Evolutionary conservation across 257 asterid species (phyloP).

Genomic region (Solanum paucissectum): DNA sequence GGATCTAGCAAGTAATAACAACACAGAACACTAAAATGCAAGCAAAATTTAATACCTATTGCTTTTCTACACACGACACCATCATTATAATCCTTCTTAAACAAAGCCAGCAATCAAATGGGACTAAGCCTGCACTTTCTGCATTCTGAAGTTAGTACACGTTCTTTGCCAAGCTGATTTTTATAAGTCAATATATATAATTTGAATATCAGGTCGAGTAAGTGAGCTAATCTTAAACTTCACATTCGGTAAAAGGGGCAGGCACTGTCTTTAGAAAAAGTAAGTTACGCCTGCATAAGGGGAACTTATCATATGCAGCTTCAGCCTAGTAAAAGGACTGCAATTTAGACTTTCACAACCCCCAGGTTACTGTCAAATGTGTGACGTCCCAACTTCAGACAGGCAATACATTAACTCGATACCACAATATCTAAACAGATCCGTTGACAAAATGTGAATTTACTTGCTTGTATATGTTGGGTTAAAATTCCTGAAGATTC

Average conservation of each 20-base stretch:
- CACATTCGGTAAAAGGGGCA: not conserved
- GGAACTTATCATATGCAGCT: not conserved
- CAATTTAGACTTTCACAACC: not conserved
- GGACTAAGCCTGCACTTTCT: conserved; percentile 91
- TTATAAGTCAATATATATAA: not conserved
- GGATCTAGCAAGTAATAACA: not conserved
- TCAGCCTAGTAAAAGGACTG: not conserved
- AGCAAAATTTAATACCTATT: conserved; percentile 42
- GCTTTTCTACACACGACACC: conserved; percentile 86
- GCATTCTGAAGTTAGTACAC: conserved; percentile 83
- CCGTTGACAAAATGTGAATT: not conserved
- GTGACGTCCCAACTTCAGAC: not conserved
- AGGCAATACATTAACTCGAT: not conserved
- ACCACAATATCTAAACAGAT: not conserved
- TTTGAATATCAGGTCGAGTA: not conserved
- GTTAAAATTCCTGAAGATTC: not conserved
- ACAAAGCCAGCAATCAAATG: conserved; percentile 98
- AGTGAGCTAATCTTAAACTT: not conserved
- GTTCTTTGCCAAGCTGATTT: conserved; percentile 56
- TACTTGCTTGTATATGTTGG: not conserved
- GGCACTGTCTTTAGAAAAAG: not conserved
- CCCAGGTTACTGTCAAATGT: not conserved
- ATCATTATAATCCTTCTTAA: conserved; percentile 85
- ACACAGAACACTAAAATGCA: not conserved
- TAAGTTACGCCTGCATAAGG: not conserved